These are phyloP conservation scores for Fusarium nematophilum DNA, from an alignment of 2,329 filamentous ascomycete species.

Conservation along the genomic window DNA sequence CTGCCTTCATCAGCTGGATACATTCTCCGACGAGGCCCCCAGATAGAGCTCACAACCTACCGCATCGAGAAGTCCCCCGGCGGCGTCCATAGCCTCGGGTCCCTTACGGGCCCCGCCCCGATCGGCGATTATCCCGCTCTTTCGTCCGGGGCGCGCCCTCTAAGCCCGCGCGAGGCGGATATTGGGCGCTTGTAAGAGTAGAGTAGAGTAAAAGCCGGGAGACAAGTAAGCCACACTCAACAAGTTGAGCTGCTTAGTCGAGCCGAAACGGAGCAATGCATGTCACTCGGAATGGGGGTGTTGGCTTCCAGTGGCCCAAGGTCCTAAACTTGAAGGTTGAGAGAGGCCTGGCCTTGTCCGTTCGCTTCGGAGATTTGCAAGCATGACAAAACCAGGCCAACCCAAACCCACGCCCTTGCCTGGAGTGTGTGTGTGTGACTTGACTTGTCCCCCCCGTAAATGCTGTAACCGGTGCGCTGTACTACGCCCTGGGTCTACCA, in stretches of 20 bases:
- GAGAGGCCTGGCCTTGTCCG: background rate
- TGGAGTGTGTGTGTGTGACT: too few relatives aligned
- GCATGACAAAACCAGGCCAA: slow-evolving; percentile 39
- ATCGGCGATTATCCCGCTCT: slow-evolving; percentile 38
- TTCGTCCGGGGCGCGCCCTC: slow-evolving; percentile 31
- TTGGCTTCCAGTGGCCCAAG: too few relatives aligned
- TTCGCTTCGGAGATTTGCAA: slow-evolving; percentile 41
- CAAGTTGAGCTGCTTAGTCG: background rate
- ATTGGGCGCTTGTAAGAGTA: too few relatives aligned
- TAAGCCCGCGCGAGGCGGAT: slow-evolving; percentile 38
- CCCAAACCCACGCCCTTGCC: slow-evolving; percentile 31
- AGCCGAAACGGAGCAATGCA: background rate
- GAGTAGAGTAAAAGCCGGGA: too few relatives aligned
- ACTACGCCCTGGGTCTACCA: slow-evolving; percentile 13
- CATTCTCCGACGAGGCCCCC: background rate
- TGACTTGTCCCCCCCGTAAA: too few relatives aligned
- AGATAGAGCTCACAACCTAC: too few relatives aligned
- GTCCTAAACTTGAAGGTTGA: slow-evolving; percentile 5
- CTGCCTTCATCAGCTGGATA: slow-evolving; percentile 8
- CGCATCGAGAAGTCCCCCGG: too few relatives aligned
- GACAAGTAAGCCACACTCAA: too few relatives aligned
- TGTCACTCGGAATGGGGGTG: background rate
- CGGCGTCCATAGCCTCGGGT: slow-evolving; percentile 26
- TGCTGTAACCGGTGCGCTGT: background rate
- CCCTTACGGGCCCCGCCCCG: slow-evolving; percentile 23